Evolutionary conservation across 768 basidiomycete species (phyloP).

Genomic region (Pulveroboletus sp.): DNA sequence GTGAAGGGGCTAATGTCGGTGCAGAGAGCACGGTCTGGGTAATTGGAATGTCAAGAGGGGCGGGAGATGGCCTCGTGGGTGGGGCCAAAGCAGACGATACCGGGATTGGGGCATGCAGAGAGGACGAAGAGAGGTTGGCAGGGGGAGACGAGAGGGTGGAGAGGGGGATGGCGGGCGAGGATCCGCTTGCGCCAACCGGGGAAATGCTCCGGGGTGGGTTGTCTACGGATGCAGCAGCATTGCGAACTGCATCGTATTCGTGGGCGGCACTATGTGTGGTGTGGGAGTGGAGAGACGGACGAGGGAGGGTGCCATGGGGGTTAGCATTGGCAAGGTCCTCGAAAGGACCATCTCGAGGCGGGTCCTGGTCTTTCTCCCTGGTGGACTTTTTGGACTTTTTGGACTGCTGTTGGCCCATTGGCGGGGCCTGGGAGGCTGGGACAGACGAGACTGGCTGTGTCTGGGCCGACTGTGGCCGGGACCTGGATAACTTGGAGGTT

Average conservation of each 20-base stretch:
- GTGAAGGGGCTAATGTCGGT: conserved; percentile 45
- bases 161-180: conserved; percentile 29
- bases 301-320: conserved; percentile 42
- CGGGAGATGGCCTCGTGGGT: conserved; percentile 38
- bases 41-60: conserved; percentile 72
- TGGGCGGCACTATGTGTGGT: conserved; percentile 38
- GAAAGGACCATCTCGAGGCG: conserved; percentile 36
- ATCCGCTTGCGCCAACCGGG: conserved; percentile 38
- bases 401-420: conserved; percentile 82
- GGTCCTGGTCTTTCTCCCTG: conserved; percentile 66
- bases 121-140: conserved; percentile 36
- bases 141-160: conserved; percentile 36
- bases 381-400: conserved; percentile 70
- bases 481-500: conserved; percentile 63
- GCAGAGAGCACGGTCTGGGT: conserved; percentile 83
- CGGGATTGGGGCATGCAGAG: conserved; percentile 29
- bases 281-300: conserved; percentile 38
- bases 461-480: conserved; percentile 68
- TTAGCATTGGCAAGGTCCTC: conserved; percentile 37
- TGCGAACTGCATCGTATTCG: conserved; percentile 32
- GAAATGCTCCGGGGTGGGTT: conserved; percentile 31
- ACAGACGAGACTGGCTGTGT: conserved; percentile 54
- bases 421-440: conserved; percentile 35
- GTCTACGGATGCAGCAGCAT: conserved; percentile 31
- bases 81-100: conserved; percentile 12